These are phyloP conservation scores for Pichia sp. DNA, from an alignment of 1,139 yeast genomes.

Conservation along the genomic window DNA sequence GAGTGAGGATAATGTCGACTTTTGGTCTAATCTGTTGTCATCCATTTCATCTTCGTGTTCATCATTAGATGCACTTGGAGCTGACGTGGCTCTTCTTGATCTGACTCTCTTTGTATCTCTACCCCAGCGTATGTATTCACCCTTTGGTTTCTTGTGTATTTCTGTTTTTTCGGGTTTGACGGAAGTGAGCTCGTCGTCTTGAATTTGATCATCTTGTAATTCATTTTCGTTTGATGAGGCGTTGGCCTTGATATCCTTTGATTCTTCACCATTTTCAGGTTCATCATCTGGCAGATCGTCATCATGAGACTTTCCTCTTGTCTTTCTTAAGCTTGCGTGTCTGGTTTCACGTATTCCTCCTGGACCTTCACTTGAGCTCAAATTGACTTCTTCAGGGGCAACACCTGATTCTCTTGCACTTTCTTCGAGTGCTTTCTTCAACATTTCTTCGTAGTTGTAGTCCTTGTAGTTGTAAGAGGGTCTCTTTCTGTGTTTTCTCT, in stretches of 20 bases:
- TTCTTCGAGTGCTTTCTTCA: conserved; percentile 69
- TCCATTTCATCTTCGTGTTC: conserved; percentile 14
- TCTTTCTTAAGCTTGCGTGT: conserved; percentile 5
- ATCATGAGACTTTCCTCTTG: conserved; percentile 7
- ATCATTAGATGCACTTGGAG: conserved; percentile 8
- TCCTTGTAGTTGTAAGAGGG: conserved; percentile 35
- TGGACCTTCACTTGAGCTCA: conserved; percentile 21
- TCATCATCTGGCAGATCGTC: not conserved
- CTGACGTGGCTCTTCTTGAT: conserved; percentile 5
- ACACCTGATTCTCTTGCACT: no score
- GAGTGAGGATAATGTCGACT: not conserved
- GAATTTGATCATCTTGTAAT: not conserved
- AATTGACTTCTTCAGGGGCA: conserved; percentile 31
- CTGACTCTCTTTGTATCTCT: conserved; percentile 11
- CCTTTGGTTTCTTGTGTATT: not conserved
- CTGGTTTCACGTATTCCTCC: conserved; percentile 11
- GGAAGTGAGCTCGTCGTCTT: not conserved
- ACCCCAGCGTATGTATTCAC: conserved; percentile 6
- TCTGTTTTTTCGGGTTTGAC: conserved; percentile 2
- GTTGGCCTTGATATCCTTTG: not conserved
- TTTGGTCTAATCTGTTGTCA: not conserved
- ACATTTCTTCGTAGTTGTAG: conserved; percentile 63
- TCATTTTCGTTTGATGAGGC: no score
- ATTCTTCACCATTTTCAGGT: not conserved
- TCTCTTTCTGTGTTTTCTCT: conserved; percentile 27